A percentile compares a stretch with the other conserved stretches of the same genome.
Conservation (phyloP, 1,284 basidiomycete genomes). For the Rhodofomes roseus region DNA sequence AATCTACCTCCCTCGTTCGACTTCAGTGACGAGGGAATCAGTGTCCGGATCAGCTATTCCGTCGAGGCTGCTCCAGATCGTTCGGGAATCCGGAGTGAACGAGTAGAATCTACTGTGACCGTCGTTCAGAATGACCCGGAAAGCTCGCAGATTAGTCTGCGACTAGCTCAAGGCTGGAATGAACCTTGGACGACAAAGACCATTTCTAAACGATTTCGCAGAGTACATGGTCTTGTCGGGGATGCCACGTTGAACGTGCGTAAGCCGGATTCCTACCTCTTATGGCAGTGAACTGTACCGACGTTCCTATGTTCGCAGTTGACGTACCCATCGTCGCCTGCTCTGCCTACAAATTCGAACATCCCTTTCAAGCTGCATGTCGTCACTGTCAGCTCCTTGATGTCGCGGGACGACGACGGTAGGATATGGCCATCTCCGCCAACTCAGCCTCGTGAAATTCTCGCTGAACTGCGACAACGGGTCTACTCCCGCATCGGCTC, state of each 20-base stretch:
- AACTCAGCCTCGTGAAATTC: constrained; percentile 9
- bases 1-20: constrained; percentile 21
- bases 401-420: constrained; percentile 8
- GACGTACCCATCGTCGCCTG: neutral
- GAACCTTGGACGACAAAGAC: constrained; percentile 1
- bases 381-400: constrained; percentile 12
- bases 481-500: neutral
- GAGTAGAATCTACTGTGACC: constrained; percentile 11
- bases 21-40: constrained; percentile 1
- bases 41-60: constrained; percentile 13
- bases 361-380: constrained; percentile 17
- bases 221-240: constrained; percentile 13
- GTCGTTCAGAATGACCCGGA: constrained; percentile 17
- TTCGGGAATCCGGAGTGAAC: constrained; percentile 14
- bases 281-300: no score
- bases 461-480: constrained; percentile 8
- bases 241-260: constrained; percentile 11
- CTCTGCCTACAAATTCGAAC: constrained; percentile 12
- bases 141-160: constrained; percentile 6
- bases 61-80: constrained; percentile 18
- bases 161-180: neutral
- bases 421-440: constrained; percentile 17
- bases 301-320: neutral
- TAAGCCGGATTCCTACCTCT: neutral
- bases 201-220: constrained; percentile 10